Conservation (phyloP, 2,329 filamentous ascomycete species). For the Albophoma yamanashiensis region DNA sequence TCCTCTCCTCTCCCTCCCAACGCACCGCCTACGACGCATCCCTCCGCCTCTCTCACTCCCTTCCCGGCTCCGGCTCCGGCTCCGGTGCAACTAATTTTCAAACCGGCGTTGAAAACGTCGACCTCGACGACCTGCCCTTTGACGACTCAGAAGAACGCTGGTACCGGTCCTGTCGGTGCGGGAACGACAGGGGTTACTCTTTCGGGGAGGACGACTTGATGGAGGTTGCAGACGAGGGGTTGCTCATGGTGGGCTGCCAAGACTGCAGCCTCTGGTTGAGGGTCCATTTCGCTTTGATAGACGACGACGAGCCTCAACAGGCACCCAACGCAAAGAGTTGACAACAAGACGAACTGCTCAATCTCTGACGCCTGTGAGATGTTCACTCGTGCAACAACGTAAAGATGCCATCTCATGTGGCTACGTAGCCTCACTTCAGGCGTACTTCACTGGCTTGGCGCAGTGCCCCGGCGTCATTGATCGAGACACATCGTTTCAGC, state of each 20-base stretch:
- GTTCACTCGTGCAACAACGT: background rate
- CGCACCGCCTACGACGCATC: slow-evolving; percentile 44
- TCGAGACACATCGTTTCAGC: background rate
- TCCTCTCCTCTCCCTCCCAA: slow-evolving; percentile 38
- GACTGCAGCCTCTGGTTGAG: slow-evolving; percentile 59
- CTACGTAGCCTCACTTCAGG: background rate
- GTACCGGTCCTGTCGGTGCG: slow-evolving; percentile 52
- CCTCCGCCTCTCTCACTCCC: slow-evolving; percentile 25
- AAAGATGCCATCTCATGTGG: background rate
- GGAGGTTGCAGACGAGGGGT: slow-evolving; percentile 45
- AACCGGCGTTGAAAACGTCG: slow-evolving; percentile 52
- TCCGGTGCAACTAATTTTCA: slow-evolving; percentile 25
- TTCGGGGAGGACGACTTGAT: slow-evolving; percentile 50
- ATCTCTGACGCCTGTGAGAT: background rate
- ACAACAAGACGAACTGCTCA: slow-evolving; percentile 3
- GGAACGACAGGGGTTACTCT: slow-evolving; percentile 49
- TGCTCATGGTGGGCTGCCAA: slow-evolving; percentile 52
- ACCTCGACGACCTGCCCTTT: slow-evolving; percentile 52
- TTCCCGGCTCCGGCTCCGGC: slow-evolving; percentile 1
- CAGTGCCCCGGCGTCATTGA: background rate
- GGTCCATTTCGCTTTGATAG: slow-evolving; percentile 51
- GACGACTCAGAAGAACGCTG: slow-evolving; percentile 38
- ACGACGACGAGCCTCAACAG: slow-evolving; percentile 14
- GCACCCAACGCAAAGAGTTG: slow-evolving; percentile 11
- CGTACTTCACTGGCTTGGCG: background rate